phyloP scores from a whole-genome alignment of 2,329 filamentous ascomycete species.

The Pezicula rhizophila region DNA sequence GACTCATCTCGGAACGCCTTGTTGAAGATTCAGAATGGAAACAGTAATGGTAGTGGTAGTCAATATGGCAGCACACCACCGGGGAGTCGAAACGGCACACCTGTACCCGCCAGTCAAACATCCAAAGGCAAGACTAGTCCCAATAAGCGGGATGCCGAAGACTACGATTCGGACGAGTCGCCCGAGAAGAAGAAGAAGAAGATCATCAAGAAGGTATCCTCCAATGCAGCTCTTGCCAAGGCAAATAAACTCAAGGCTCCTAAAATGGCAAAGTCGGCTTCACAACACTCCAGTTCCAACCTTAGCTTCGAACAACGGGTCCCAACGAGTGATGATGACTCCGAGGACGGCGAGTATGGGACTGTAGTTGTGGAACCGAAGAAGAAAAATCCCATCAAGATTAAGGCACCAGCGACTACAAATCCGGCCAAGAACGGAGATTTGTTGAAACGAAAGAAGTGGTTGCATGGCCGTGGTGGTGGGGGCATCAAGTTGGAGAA shows the following conservation, averaged over 20 bases:
- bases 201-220: conserved; percentile 19
- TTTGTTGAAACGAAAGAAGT: conserved; percentile 8
- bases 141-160: conserved; percentile 25
- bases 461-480: conserved; percentile 10
- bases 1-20: conserved; percentile 57
- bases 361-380: conserved; percentile 19
- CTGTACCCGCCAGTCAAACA: conserved; percentile 35
- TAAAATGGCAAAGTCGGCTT: conserved; percentile 15
- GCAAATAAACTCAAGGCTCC: conserved; percentile 16
- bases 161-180: conserved; percentile 25
- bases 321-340: conserved; percentile 18
- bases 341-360: conserved; percentile 22
- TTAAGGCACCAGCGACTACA: background rate
- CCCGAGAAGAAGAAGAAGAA: conserved; percentile 26
- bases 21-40: conserved; percentile 56
- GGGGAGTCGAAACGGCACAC: conserved; percentile 57
- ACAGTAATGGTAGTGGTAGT: conserved; percentile 35
- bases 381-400: conserved; percentile 17
- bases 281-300: conserved; percentile 15
- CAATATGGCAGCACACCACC: conserved; percentile 53
- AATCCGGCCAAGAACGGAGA: conserved; percentile 5
- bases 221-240: conserved; percentile 12
- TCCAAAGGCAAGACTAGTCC: conserved; percentile 22
- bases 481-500: background rate
- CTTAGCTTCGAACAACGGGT: conserved; percentile 20